A percentile compares a stretch with the other conserved stretches of the same genome.
Evolutionary conservation across 257 asterid genomes (phyloP).

Genomic region (Cordia subcordata): DNA sequence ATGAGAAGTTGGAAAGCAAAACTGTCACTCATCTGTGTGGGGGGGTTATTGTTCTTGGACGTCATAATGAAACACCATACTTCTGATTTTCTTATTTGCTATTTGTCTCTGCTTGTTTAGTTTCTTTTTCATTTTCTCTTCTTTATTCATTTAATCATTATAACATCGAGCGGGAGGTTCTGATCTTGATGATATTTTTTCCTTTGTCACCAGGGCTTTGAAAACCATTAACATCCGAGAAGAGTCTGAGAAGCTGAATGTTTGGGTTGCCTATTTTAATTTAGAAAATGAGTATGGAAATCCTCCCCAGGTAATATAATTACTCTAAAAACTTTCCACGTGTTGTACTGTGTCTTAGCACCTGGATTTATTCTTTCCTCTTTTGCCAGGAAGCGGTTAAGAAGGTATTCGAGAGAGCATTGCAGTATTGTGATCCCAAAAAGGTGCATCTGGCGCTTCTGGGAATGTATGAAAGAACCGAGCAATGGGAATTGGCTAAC

Average conservation of each 20-base stretch:
- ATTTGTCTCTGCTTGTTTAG: background rate
- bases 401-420: conserved; percentile 73
- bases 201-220: conserved; percentile 59
- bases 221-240: conserved; percentile 75
- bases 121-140: background rate
- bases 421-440: conserved; percentile 86
- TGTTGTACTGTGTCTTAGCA: background rate
- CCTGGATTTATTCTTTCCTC: conserved; percentile 5
- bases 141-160: background rate
- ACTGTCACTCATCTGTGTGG: background rate
- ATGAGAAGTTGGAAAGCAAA: too few relatives aligned
- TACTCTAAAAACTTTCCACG: background rate
- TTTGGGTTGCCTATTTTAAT: conserved; percentile 92
- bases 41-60: background rate
- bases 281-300: conserved; percentile 84
- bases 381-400: conserved; percentile 64
- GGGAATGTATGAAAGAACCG: conserved; percentile 76
- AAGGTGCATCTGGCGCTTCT: conserved; percentile 74
- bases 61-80: too few relatives aligned
- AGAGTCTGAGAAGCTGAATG: conserved; percentile 85
- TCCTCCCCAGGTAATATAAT: conserved; percentile 75
- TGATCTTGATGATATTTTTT: background rate
- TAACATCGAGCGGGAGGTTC: background rate
- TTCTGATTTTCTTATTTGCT: background rate
- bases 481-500: conserved; percentile 57